Base-by-base conservation (phyloP, 805 yeast genomes). In the Komagataella ulmi region DNA sequence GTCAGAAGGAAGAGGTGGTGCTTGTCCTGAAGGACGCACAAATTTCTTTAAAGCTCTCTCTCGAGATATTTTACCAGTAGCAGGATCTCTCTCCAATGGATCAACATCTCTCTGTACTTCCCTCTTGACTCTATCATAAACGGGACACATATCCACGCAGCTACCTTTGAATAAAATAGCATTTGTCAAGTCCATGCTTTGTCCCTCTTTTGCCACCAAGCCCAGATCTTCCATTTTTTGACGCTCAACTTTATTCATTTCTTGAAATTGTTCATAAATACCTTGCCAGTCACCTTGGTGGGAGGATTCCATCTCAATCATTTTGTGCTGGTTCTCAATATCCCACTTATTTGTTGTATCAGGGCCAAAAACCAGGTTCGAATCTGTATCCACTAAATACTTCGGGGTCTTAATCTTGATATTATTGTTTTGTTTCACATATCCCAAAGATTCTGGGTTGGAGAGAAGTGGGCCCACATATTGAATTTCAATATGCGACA, bases 21-120 rank as follows among this genome's bases (percentile, higher is more conserved):
- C 96, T 58, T 93, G 97, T 6, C 98, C 99, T 0, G 98, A 97
- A 0, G 99, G 97, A 58, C 99, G 74, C 19, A 95, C 85, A 62
- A 93, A 93, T 1, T 96, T 95, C 66, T 93, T 93, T 6, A 93
- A 77, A 0, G 97, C 96, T 47, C 72, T 69, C 0, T 61, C 60
- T 24, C 77, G 64, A 0, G 87, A 74, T 5, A 88, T 83, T 55
- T 69, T 74, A 3, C 79, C 79, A 2, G 79, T 72, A 0, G 69
- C 68, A 2, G 81, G 77, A 54, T 84, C 88, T 56, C 74, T 82
- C 66, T 93, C 99, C 58, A 83, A 74, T 7, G 76, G 72, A 53
- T 86, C 83, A 44, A 89, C 93, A 58, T 90, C 90, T 59, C 89
- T 88, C 63, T 93, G 96, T 52, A 83, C 79, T 2, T 85, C 77